Conservation (phyloP, 2,329 filamentous ascomycete genomes). For the Coniosporium uncinatum region DNA sequence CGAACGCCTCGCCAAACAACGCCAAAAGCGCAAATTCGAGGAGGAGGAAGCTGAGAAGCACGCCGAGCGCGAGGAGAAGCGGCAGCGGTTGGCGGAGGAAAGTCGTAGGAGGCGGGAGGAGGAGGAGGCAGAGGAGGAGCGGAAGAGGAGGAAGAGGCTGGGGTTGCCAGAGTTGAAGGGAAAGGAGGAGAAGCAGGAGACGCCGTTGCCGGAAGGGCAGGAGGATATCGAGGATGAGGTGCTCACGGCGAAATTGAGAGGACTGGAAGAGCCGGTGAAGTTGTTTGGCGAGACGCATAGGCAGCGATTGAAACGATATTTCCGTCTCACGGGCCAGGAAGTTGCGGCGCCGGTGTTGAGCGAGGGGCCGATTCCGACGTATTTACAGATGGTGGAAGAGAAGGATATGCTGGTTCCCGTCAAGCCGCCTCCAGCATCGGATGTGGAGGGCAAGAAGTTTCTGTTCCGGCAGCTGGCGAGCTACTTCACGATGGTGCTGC, state of each 20-base stretch:
- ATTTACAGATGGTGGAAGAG: constrained; percentile 72
- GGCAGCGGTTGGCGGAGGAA: constrained; percentile 74
- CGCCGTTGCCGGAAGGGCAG: constrained; percentile 27
- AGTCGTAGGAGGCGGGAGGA: constrained; percentile 64
- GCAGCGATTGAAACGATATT: constrained; percentile 65
- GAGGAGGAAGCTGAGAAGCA: constrained; percentile 74
- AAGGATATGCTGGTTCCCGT: constrained; percentile 81
- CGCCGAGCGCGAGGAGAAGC: constrained; percentile 74
- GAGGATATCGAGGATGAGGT: constrained; percentile 69
- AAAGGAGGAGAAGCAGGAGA: constrained; percentile 38
- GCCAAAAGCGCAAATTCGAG: constrained; percentile 83
- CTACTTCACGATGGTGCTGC: constrained; percentile 95
- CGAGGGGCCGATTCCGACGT: constrained; percentile 82
- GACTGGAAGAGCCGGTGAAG: constrained; percentile 63
- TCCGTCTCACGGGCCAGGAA: constrained; percentile 46
- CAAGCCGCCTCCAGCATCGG: constrained; percentile 48
- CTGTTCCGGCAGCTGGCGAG: constrained; percentile 85
- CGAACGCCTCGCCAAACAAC: constrained; percentile 62
- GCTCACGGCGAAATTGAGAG: constrained; percentile 61
- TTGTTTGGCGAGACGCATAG: constrained; percentile 81
- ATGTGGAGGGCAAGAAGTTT: constrained; percentile 60
- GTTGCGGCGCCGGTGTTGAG: constrained; percentile 44
- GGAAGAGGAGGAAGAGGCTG: constrained; percentile 65
- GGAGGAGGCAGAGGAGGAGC: constrained; percentile 68
- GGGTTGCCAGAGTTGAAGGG: constrained; percentile 70